Evolutionary conservation across 805 yeast species (phyloP).

Genomic region (Candida glaebosa): DNA sequence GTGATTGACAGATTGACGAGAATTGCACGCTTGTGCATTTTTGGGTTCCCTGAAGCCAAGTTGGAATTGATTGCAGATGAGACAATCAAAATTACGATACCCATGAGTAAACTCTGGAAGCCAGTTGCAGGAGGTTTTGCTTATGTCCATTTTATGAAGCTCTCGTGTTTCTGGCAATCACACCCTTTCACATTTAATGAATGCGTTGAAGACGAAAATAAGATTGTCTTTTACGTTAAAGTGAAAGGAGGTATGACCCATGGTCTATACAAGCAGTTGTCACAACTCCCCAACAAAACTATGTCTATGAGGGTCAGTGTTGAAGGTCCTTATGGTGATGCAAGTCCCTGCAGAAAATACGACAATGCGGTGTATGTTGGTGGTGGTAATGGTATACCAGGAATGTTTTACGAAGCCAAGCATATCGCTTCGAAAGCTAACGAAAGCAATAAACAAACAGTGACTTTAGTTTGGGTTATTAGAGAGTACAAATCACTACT

Average conservation of each 20-base stretch:
- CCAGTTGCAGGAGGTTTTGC: constrained; percentile 62
- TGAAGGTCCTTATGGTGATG: constrained; percentile 39
- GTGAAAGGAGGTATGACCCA: constrained; percentile 34
- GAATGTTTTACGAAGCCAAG: constrained; percentile 34
- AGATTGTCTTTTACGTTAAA: constrained; percentile 28
- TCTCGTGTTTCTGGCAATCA: constrained; percentile 56
- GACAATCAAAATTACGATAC: constrained; percentile 47
- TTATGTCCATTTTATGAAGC: constrained; percentile 48
- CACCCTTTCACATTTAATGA: constrained; percentile 58
- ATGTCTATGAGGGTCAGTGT: constrained; percentile 29
- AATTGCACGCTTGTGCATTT: constrained; percentile 47
- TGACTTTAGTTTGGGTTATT: constrained; percentile 64
- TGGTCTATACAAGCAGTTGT: constrained; percentile 17
- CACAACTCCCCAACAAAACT: constrained; percentile 14
- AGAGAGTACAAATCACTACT: constrained; percentile 48
- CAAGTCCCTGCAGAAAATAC: constrained; percentile 25
- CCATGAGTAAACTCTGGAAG: constrained; percentile 52
- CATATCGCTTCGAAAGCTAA: constrained; percentile 11
- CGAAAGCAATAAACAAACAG: constrained; percentile 19
- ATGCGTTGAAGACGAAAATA: constrained; percentile 12
- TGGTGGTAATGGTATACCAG: constrained; percentile 43
- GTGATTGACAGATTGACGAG: constrained; percentile 60
- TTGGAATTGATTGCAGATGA: constrained; percentile 42
- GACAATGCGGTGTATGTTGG: constrained; percentile 33
- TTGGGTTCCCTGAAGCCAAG: constrained; percentile 58